A percentile compares a stretch with the other conserved stretches of the same genome.
Evolutionary conservation across 768 basidiomycete species (phyloP).

Genomic region (Pleurotus eryngii): DNA sequence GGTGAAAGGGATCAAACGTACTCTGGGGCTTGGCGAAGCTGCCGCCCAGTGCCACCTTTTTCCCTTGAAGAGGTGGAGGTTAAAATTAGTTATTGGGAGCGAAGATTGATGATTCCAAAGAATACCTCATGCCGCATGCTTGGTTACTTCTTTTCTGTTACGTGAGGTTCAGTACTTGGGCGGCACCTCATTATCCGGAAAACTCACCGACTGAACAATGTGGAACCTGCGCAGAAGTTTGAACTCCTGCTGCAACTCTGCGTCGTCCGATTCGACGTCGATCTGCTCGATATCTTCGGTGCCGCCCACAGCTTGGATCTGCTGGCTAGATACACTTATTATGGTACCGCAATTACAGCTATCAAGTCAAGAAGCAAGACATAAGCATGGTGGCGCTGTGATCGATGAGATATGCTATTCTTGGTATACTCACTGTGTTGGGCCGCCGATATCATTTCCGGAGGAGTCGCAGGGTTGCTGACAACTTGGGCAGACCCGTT

Average conservation of each 20-base stretch:
- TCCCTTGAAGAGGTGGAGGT: too few species aligned
- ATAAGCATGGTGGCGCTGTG: too few species aligned
- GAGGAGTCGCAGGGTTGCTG: not conserved
- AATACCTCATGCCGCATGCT: too few species aligned
- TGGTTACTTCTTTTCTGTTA: too few species aligned
- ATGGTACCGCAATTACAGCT: slow-evolving; percentile 1
- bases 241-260: not conserved
- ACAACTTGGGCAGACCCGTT: not conserved
- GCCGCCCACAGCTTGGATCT: not conserved
- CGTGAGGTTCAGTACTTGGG: too few species aligned
- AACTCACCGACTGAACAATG: not conserved
- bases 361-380: not conserved
- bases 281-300: not conserved
- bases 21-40: not conserved
- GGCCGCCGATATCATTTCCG: not conserved
- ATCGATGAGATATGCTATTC: too few species aligned
- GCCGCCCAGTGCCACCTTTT: not conserved
- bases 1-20: not conserved
- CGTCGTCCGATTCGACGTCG: not conserved
- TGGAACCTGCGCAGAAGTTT: slow-evolving; percentile 3
- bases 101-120: too few species aligned
- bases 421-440: not conserved
- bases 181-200: too few species aligned
- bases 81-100: too few species aligned
- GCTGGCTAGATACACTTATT: not conserved